Evolutionary conservation across 1,284 basidiomycete species (phyloP), one percentile per base, ranked within the genome.

Genomic region (Hemileccinum hortonii): DNA sequence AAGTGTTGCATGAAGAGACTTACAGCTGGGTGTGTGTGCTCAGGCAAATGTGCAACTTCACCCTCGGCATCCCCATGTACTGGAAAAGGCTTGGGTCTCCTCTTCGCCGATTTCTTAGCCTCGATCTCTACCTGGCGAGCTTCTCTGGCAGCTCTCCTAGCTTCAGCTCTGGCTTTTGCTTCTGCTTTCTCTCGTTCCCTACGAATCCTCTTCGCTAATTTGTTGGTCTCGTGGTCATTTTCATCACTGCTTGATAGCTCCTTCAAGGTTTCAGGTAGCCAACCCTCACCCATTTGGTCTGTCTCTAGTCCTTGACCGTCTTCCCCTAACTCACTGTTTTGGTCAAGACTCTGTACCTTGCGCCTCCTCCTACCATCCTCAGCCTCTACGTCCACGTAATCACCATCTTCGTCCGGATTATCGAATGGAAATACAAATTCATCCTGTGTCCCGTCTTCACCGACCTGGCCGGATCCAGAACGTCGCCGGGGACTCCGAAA

Each of bases 211-310:
- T 45, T 61, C 14, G 65, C 55, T 29, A 67, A 47, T 57, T 67
- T 55, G 46, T 48, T 54, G 61, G 63, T 56, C 52, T 67, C 49
- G 44, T 63, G 53, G n/a, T 72, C 72, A 16, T 74, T 74, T 7
- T 75, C 71, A 22, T 76, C 75, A 21, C 69, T 71, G 39, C 67
- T 67, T n/a, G 75, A 60, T 7, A 73, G 52, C 29, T 57, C 65
- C 46, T 65, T 68, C 44, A 76, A 60, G n/a, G 62, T 56, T 35
- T 67, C 69, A 22, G 69, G 66, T 44, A 68, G 59, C 58, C 59
- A 62, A 8, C 56, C 58, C 15, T 47, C 51, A 16, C 54, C 50
- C 10, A 18, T 44, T 2, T 42, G 46, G 30, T 32, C 26, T 38
- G 39, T 37, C 9, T 40, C 44, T 29, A 11, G 29, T 15, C 15